These are phyloP conservation scores for Priceomyces medius DNA, from an alignment of 805 yeast genomes.

Conservation along the genomic window DNA sequence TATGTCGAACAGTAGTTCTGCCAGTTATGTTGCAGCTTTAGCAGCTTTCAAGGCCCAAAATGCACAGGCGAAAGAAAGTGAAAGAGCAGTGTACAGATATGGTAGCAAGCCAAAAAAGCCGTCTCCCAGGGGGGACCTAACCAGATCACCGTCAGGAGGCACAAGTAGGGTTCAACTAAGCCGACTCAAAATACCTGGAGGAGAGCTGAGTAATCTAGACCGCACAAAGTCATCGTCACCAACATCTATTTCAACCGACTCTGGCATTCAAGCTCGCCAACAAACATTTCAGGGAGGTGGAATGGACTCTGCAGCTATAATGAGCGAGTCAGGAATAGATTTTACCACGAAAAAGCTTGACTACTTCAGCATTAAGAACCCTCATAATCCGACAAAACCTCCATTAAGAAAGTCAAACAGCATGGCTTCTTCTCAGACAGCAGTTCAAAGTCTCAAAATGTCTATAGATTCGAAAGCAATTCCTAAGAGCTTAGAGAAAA, in stretches of 20 bases:
- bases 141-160: neutral
- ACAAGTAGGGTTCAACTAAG: neutral
- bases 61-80: conserved; percentile 2
- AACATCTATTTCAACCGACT: neutral
- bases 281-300: no score
- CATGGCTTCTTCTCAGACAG: neutral
- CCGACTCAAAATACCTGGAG: neutral
- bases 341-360: neutral
- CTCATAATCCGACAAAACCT: neutral
- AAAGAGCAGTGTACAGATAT: neutral
- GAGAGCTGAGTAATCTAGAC: neutral
- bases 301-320: neutral
- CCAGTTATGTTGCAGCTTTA: conserved; percentile 43
- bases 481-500: conserved; percentile 7
- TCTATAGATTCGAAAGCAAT: conserved; percentile 23
- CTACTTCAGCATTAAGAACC: neutral
- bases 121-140: neutral
- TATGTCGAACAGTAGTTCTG: conserved; percentile 18
- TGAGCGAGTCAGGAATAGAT: neutral
- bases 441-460: conserved; percentile 16
- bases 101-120: neutral
- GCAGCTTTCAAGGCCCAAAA: conserved; percentile 38
- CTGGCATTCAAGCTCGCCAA: neutral
- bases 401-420: neutral
- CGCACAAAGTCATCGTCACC: neutral